phyloP scores from a whole-genome alignment of 768 basidiomycete species.

The Termitomyces sp. region DNA sequence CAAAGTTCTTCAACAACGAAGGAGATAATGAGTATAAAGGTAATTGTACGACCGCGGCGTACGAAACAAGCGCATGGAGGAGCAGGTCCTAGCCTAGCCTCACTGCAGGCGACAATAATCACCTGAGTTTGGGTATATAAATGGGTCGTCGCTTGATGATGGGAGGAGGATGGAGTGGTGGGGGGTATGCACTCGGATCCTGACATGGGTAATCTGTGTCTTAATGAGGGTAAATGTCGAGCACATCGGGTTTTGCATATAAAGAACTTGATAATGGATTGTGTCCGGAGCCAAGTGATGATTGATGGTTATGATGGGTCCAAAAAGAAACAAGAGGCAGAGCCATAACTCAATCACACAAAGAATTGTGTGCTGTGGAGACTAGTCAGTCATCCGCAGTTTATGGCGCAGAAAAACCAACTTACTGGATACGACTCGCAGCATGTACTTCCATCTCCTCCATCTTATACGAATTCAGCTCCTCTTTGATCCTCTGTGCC shows the following conservation, averaged over 20 bases:
- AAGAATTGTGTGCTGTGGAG: slow-evolving; percentile 76
- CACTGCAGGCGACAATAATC: slow-evolving; percentile 14
- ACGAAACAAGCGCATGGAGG: slow-evolving; percentile 13
- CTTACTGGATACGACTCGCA: slow-evolving; percentile 84
- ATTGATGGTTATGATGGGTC: slow-evolving; percentile 19
- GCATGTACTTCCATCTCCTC: slow-evolving; percentile 99
- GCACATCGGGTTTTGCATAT: slow-evolving; percentile 18
- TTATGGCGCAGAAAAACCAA: slow-evolving; percentile 15
- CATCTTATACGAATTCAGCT: slow-evolving; percentile 98
- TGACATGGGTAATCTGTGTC: slow-evolving; percentile 8
- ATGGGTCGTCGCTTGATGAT: slow-evolving; percentile 7
- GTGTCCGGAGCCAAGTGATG: slow-evolving; percentile 4
- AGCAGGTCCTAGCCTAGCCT: slow-evolving; percentile 13
- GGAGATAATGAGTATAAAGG: slow-evolving; percentile 16
- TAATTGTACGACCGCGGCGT: slow-evolving; percentile 16
- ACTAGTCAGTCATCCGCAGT: neutral
- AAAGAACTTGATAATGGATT: slow-evolving; percentile 15
- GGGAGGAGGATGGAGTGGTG: slow-evolving; percentile 4
- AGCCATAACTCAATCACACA: slow-evolving; percentile 44
- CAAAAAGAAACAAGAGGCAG: slow-evolving; percentile 15
- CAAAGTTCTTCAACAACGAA: slow-evolving; percentile 21
- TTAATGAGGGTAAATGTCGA: slow-evolving; percentile 22
- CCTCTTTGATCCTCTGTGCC: slow-evolving; percentile 96
- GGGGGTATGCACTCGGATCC: slow-evolving; percentile 14
- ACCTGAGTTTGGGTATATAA: slow-evolving; percentile 18